phyloP scores from a whole-genome alignment of 805 yeast species.

The Zygosaccharomyces siamensis region DNA sequence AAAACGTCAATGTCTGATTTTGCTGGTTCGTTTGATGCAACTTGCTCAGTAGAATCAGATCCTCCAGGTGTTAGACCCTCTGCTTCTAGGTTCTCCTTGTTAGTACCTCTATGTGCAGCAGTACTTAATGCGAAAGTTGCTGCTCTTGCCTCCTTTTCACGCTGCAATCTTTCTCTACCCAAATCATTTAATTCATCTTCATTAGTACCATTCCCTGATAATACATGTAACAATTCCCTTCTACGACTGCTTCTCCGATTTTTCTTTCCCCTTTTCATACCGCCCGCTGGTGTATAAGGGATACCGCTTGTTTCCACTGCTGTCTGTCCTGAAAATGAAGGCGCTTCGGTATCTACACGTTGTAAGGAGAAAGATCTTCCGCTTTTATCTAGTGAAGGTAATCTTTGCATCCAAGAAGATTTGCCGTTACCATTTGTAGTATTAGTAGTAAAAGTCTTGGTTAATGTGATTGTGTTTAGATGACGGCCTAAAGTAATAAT shows the following conservation, averaged over 20 bases:
- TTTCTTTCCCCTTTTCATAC: slow-evolving; percentile 52
- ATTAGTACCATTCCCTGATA: slow-evolving; percentile 17
- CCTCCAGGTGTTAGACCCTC: slow-evolving; percentile 5
- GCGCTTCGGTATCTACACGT: slow-evolving; percentile 66
- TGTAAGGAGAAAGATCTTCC: slow-evolving; percentile 79
- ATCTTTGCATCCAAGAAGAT: slow-evolving; percentile 75
- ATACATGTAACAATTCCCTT: slow-evolving; percentile 26
- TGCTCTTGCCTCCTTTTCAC: slow-evolving; percentile 42
- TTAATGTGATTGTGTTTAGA: slow-evolving; percentile 84
- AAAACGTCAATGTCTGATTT: slow-evolving; percentile 8
- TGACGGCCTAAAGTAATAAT: slow-evolving; percentile 72
- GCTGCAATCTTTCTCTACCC: slow-evolving; percentile 37
- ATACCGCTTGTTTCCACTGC: slow-evolving; percentile 60
- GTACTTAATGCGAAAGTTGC: slow-evolving; percentile 41
- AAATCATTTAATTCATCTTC: slow-evolving; percentile 30
- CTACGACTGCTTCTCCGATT: slow-evolving; percentile 31
- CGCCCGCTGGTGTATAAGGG: slow-evolving; percentile 69
- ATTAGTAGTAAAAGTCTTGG: slow-evolving; percentile 80
- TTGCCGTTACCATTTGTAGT: slow-evolving; percentile 52
- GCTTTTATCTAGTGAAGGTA: slow-evolving; percentile 64
- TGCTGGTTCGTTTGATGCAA: slow-evolving; percentile 10
- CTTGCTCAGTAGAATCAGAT: slow-evolving; percentile 10
- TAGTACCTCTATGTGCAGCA: slow-evolving; percentile 14
- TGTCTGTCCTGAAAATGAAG: slow-evolving; percentile 24
- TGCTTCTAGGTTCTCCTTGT: slow-evolving; percentile 10